These are phyloP conservation scores for Cytospora mali DNA, from an alignment of 2,329 filamentous ascomycete species.

Conservation along the genomic window DNA sequence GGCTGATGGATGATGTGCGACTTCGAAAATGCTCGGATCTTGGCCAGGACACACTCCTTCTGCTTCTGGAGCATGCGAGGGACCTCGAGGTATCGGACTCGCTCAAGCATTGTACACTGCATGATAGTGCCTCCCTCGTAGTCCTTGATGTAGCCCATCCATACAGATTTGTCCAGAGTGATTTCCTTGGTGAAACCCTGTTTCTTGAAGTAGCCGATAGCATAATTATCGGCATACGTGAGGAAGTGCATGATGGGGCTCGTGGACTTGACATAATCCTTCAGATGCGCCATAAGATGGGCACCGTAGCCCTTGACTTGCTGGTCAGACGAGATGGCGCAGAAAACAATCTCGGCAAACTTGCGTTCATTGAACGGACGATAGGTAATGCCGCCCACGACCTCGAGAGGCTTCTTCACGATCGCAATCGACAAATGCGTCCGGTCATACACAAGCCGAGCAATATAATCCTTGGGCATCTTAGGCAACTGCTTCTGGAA, in stretches of 20 bases:
- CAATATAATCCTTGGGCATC: conserved; percentile 99
- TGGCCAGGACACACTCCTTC: conserved; percentile 91
- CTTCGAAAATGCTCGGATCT: conserved; percentile 89
- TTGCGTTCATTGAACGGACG: conserved; percentile 87
- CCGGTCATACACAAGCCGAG: conserved; percentile 93
- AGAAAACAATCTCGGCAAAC: conserved; percentile 99
- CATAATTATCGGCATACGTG: conserved; percentile 98
- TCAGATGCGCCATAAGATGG: conserved; percentile 96
- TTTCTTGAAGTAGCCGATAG: conserved; percentile 98
- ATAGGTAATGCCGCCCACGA: conserved; percentile 97
- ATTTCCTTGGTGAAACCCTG: conserved; percentile 99
- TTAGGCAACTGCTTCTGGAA: conserved; percentile 98
- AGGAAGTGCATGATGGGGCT: conserved; percentile 98
- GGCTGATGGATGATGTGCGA: conserved; percentile 85
- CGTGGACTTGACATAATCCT: conserved; percentile 97
- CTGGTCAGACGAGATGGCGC: conserved; percentile 94
- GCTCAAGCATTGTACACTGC: conserved; percentile 97
- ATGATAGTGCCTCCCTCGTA: conserved; percentile 99
- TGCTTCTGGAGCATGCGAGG: conserved; percentile 96
- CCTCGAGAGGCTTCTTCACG: conserved; percentile 92
- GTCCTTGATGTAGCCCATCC: conserved; percentile 99
- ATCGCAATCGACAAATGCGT: conserved; percentile 97
- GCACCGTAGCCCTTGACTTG: conserved; percentile 98
- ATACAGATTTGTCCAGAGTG: conserved; percentile 82
- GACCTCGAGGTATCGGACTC: conserved; percentile 89